Percentiles rank a stretch among this genome's conserved stretches.
phyloP scores from a whole-genome alignment of 1,284 basidiomycete genomes.

The Pholiota adiposa region DNA sequence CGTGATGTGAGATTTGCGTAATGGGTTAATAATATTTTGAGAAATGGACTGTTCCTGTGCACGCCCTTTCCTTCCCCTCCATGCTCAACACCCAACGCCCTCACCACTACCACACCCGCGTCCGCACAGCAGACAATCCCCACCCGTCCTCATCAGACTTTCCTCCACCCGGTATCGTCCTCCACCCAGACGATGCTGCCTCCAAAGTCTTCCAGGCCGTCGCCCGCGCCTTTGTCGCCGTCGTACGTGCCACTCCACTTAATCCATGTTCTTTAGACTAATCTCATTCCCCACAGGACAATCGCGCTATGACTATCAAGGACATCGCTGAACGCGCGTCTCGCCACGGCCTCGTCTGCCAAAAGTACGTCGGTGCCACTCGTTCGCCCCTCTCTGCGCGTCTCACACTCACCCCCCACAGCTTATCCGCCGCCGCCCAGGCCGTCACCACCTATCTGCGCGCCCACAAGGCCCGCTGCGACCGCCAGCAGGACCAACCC shows the following conservation, averaged over 20 bases:
- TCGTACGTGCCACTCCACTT: slow-evolving; percentile 50
- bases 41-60: slow-evolving; percentile 10
- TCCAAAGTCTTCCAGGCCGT: slow-evolving; percentile 75
- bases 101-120: slow-evolving; percentile 59
- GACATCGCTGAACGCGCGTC: slow-evolving; percentile 75
- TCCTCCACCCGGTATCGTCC: slow-evolving; percentile 61
- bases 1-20: not conserved
- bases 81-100: slow-evolving; percentile 17
- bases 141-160: slow-evolving; percentile 40
- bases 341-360: slow-evolving; percentile 66
- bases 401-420: slow-evolving; percentile 32
- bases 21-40: slow-evolving; percentile 23
- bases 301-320: slow-evolving; percentile 82
- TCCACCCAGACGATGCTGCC: slow-evolving; percentile 72
- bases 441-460: slow-evolving; percentile 81
- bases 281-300: slow-evolving; percentile 50
- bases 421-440: slow-evolving; percentile 75
- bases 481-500: slow-evolving; percentile 69
- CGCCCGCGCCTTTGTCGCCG: slow-evolving; percentile 69
- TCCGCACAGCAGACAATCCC: slow-evolving; percentile 50
- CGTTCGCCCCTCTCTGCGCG: not conserved
- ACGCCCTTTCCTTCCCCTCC: slow-evolving; percentile 19
- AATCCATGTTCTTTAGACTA: slow-evolving; percentile 13
- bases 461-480: slow-evolving; percentile 69
- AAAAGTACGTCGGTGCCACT: slow-evolving; percentile 58